These are phyloP conservation scores for Shiraia sp. DNA, from an alignment of 2,329 filamentous ascomycete species.

Conservation along the genomic window DNA sequence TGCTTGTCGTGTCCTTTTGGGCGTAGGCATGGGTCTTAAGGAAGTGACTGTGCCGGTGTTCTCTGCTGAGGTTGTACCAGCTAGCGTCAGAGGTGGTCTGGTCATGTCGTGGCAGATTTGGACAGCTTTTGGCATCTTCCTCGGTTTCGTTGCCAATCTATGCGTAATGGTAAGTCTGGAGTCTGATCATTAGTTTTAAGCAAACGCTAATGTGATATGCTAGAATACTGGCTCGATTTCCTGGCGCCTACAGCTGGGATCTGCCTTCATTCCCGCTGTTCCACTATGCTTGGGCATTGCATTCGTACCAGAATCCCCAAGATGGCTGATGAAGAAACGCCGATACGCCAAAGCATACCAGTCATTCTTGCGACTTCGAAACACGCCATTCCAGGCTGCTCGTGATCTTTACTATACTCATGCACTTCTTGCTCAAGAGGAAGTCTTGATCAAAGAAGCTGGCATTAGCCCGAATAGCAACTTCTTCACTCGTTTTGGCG, in stretches of 20 bases:
- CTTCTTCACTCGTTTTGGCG: conserved; percentile 50
- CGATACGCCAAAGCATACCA: conserved; percentile 45
- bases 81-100: conserved; percentile 53
- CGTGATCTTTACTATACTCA: conserved; percentile 50
- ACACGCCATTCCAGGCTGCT: conserved; percentile 47
- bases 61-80: conserved; percentile 53
- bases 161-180: conserved; percentile 36
- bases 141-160: conserved; percentile 48
- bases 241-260: conserved; percentile 47
- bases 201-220: background rate
- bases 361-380: conserved; percentile 45
- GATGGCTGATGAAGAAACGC: conserved; percentile 49
- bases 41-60: conserved; percentile 51
- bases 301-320: conserved; percentile 44
- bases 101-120: conserved; percentile 54
- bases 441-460: conserved; percentile 37
- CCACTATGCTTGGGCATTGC: conserved; percentile 46
- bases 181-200: background rate
- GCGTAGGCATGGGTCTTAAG: conserved; percentile 52
- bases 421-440: conserved; percentile 41
- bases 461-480: conserved; percentile 41
- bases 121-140: conserved; percentile 52
- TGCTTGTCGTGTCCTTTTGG: conserved; percentile 41
- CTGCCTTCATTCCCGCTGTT: conserved; percentile 45
- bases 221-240: conserved; percentile 41